These are phyloP conservation scores for Exophiala sp. DNA, from an alignment of 2,329 filamentous ascomycete species.

Conservation along the genomic window DNA sequence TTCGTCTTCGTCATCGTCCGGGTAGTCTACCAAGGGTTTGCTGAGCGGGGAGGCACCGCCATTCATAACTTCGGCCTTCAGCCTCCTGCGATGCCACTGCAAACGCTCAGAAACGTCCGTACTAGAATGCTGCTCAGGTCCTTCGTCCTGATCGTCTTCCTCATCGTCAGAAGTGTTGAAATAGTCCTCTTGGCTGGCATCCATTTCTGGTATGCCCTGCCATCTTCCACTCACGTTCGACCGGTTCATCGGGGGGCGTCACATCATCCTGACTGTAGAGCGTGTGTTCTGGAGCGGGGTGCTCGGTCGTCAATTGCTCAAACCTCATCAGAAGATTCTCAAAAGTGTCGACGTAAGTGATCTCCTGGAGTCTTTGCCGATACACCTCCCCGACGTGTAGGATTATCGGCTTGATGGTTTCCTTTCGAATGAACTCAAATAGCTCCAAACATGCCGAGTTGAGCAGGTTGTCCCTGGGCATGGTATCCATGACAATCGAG, in stretches of 20 bases:
- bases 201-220: constrained; percentile 72
- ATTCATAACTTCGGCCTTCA: constrained; percentile 44
- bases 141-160: constrained; percentile 55
- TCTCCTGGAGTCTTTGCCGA: constrained; percentile 65
- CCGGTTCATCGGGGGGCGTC: constrained; percentile 39
- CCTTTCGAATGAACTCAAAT: constrained; percentile 82
- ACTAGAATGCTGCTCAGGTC: constrained; percentile 20
- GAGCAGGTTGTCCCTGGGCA: constrained; percentile 86
- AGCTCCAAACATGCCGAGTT: constrained; percentile 92
- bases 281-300: constrained; percentile 55
- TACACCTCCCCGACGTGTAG: constrained; percentile 79
- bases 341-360: constrained; percentile 84
- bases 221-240: constrained; percentile 54
- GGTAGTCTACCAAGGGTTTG: constrained; percentile 83
- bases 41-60: constrained; percentile 54
- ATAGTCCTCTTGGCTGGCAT: constrained; percentile 84
- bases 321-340: constrained; percentile 67
- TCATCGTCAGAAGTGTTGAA: constrained; percentile 87
- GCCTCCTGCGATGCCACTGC: constrained; percentile 24
- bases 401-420: constrained; percentile 73
- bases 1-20: constrained; percentile 72
- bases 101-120: constrained; percentile 21
- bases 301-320: constrained; percentile 65
- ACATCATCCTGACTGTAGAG: constrained; percentile 68
- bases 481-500: constrained; percentile 73